Conservation (phyloP, 208 protist genomes). For the Crithidia acanthocephali region DNA sequence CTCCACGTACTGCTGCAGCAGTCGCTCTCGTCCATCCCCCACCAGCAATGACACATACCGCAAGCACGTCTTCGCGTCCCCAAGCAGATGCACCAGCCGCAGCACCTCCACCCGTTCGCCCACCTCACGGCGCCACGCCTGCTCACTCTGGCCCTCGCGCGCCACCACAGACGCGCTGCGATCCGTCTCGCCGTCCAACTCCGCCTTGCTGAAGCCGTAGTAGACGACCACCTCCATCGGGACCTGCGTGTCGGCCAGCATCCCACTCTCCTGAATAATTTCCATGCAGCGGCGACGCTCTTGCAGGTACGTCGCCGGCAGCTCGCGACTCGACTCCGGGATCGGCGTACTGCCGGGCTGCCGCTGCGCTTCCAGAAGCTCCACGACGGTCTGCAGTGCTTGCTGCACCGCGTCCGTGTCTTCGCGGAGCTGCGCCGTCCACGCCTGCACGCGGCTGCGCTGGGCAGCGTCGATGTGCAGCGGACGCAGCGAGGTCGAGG, state of each 20-base stretch:
- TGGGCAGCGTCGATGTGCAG: conserved; percentile 40
- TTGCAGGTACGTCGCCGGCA: conserved; percentile 48
- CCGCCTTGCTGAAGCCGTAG: conserved; percentile 55
- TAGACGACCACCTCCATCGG: conserved; percentile 67
- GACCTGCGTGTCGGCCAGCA: conserved; percentile 76
- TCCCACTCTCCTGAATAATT: conserved; percentile 67
- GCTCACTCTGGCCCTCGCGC: conserved; percentile 10
- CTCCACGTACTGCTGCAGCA: conserved; percentile 73
- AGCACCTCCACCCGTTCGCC: conserved; percentile 60
- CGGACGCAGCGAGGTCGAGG: conserved; percentile 18
- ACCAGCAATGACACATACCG: conserved; percentile 73
- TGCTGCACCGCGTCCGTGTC: conserved; percentile 67
- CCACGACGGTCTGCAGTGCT: conserved; percentile 64
- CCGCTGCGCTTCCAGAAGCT: conserved; percentile 60
- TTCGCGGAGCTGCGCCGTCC: conserved; percentile 49
- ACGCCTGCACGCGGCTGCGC: conserved; percentile 34
- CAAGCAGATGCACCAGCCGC: conserved; percentile 60
- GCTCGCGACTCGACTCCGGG: conserved; percentile 39
- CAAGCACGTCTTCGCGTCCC: conserved; percentile 82
- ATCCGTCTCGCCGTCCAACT: conserved; percentile 47
- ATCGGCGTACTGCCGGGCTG: conserved; percentile 13
- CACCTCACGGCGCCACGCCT: conserved; percentile 16
- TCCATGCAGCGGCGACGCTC: conserved; percentile 66
- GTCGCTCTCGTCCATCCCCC: conserved; percentile 49
- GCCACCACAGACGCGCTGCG: conserved; percentile 24